Base-by-base conservation (phyloP, 1,139 yeast genomes). In the Kodamaea alishanica region DNA sequence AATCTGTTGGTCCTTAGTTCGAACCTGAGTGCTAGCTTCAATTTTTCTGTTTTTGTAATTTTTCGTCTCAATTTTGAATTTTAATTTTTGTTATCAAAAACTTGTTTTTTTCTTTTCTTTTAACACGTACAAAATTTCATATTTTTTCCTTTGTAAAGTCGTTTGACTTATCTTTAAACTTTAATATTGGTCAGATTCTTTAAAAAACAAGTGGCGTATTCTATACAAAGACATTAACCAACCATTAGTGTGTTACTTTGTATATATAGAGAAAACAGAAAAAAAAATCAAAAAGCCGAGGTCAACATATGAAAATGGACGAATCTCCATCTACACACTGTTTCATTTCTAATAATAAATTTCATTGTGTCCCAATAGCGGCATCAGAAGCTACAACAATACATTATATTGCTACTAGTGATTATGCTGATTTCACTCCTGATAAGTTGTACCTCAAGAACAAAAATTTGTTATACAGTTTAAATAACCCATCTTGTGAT, bases 1-100 rank as follows among this genome's bases (percentile, higher is more conserved):
- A 81, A 81, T 81, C 87, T 81, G 84, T 79, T 80, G 86, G 87
- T 81, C 87, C 84, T 77, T 74, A 79, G 88, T 81, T 81, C 88
- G 78, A 81, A 58, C 77, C 88, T 79, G 87, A 77, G 84, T 73
- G 76, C 82, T 77, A 80, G 86, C 87, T 80, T 42, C 32, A 42
- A 48, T 56, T 54, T 58, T 56, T 48, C 36, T 30, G 22, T 23
- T 30, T n/a, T 28, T 28, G 9, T 6, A 20, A 6, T 29, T n/a
- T 29, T 11, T 6, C 12, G 8, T 12, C 12, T n/a, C 32, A 8
- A n/a, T 6, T 6, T 15, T 15, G 20, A 15, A 15, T 15, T 15
- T 15, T 4, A 15, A 15, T 15, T 15, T 32, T 31, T 24, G 24
- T 12, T n/a, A 9, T 22, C 25, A 22, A 2, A 6, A 25, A 10